phyloP scores from a whole-genome alignment of 2,329 filamentous ascomycete species.

The Cercospora sojina region DNA sequence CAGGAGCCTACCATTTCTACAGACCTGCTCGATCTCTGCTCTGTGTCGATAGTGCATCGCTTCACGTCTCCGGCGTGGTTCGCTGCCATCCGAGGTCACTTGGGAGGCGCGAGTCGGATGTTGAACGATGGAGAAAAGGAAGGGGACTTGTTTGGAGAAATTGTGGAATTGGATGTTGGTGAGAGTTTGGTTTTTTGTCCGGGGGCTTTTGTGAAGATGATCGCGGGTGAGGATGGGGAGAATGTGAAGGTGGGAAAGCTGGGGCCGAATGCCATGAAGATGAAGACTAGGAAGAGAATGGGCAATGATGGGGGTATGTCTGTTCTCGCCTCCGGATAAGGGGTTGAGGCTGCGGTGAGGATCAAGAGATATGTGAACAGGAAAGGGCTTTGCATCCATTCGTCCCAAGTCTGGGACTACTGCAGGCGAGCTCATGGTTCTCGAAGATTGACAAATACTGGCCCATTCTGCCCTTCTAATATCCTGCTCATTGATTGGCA shows the following conservation, averaged over 20 bases:
- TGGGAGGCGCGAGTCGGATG: conserved; percentile 47
- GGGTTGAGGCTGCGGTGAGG: background rate
- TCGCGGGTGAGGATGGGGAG: conserved; percentile 21
- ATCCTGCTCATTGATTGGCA: no score
- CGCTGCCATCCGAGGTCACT: conserved; percentile 44
- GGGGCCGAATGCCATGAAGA: conserved; percentile 27
- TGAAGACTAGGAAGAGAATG: conserved; percentile 33
- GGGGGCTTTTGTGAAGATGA: conserved; percentile 28
- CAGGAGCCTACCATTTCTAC: conserved; percentile 74
- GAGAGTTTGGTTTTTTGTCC: conserved; percentile 39
- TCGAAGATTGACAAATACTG: no score
- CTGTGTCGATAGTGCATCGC: conserved; percentile 68
- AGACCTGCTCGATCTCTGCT: conserved; percentile 68
- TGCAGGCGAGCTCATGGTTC: no score
- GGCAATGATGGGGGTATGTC: conserved; percentile 34
- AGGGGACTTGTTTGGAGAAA: conserved; percentile 32
- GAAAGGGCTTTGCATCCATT: no score
- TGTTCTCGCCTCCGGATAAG: conserved; percentile 23
- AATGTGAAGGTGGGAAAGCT: conserved; percentile 26
- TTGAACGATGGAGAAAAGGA: conserved; percentile 11
- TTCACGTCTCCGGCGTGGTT: conserved; percentile 69
- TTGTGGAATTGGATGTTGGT: conserved; percentile 34
- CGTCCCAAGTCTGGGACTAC: no score
- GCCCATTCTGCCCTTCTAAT: no score
- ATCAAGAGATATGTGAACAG: no score